Conservation (phyloP, 352 stramenopile species). For the Phytophthora pinifolia region DNA sequence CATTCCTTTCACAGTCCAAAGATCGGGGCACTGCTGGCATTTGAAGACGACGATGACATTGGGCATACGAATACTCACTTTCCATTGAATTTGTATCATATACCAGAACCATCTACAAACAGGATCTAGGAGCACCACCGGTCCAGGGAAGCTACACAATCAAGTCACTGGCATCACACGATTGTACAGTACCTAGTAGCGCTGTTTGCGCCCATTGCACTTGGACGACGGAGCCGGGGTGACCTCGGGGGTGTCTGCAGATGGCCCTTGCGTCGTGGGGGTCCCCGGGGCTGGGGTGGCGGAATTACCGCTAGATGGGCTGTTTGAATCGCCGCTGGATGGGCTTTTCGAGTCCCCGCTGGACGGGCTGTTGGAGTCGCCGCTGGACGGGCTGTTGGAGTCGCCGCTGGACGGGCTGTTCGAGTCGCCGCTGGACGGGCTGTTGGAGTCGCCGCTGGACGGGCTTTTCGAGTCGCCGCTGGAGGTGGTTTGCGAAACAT, state of each 20-base stretch:
- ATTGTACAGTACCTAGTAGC: slow-evolving; percentile 20
- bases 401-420: neutral
- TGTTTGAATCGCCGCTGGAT: slow-evolving; percentile 6
- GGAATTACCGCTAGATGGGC: neutral
- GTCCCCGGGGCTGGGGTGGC: slow-evolving; percentile 6
- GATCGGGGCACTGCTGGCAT: no score
- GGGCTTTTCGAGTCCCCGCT: slow-evolving; percentile 12
- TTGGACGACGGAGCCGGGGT: slow-evolving; percentile 28
- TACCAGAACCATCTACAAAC: slow-evolving; percentile 14
- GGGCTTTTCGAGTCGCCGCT: no score
- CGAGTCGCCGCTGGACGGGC: slow-evolving; percentile 7
- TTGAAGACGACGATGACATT: neutral
- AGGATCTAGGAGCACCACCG: neutral
- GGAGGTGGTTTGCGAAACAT: slow-evolving; percentile 17
- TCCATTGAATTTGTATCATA: slow-evolving; percentile 31
- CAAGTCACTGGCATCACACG: slow-evolving; percentile 16
- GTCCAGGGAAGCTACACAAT: slow-evolving; percentile 5
- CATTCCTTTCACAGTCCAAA: no score
- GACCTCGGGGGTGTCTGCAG: slow-evolving; percentile 19
- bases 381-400: slow-evolving; percentile 11
- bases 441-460: no score
- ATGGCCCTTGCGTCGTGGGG: slow-evolving; percentile 12
- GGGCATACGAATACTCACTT: slow-evolving; percentile 19
- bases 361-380: slow-evolving; percentile 9
- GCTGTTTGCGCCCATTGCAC: slow-evolving; percentile 26